phyloP scores from a whole-genome alignment of 2,329 filamentous ascomycete species.

The Botryotinia convoluta region DNA sequence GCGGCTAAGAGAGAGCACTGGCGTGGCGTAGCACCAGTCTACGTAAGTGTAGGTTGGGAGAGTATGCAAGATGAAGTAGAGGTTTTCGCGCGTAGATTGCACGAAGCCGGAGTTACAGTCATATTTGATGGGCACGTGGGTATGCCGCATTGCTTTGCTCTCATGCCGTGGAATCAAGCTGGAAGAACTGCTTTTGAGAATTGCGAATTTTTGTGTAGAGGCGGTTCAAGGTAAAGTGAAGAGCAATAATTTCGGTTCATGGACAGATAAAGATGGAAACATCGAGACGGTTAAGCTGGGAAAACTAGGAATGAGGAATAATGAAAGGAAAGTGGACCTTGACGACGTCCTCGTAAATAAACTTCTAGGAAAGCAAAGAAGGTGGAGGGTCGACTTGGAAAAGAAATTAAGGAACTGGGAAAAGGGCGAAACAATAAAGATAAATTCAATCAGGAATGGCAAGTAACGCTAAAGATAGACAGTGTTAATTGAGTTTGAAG shows the following conservation, averaged over 20 bases:
- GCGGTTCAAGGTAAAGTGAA: background rate
- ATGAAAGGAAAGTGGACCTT: conserved; percentile 12
- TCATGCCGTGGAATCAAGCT: conserved; percentile 41
- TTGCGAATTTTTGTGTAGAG: conserved; percentile 6
- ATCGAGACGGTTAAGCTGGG: background rate
- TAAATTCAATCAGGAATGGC: background rate
- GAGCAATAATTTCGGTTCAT: background rate
- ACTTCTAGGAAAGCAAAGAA: conserved; percentile 3
- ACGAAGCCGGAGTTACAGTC: conserved; percentile 56
- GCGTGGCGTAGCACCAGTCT: conserved; percentile 63
- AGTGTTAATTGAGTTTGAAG: background rate
- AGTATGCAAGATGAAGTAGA: conserved; percentile 65
- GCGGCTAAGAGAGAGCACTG: conserved; percentile 51
- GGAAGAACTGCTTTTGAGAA: conserved; percentile 16
- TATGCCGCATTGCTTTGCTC: conserved; percentile 75
- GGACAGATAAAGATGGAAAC: conserved; percentile 10
- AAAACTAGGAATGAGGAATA: conserved; percentile 6
- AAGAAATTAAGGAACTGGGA: background rate
- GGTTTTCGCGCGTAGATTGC: conserved; percentile 57
- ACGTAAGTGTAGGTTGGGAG: conserved; percentile 68
- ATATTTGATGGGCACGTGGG: conserved; percentile 72
- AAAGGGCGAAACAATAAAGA: background rate
- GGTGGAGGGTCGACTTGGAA: conserved; percentile 12
- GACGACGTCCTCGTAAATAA: conserved; percentile 5
- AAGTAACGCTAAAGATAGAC: background rate